Conservation (phyloP, 768 basidiomycete genomes). For the Tulasnella calospora region DNA sequence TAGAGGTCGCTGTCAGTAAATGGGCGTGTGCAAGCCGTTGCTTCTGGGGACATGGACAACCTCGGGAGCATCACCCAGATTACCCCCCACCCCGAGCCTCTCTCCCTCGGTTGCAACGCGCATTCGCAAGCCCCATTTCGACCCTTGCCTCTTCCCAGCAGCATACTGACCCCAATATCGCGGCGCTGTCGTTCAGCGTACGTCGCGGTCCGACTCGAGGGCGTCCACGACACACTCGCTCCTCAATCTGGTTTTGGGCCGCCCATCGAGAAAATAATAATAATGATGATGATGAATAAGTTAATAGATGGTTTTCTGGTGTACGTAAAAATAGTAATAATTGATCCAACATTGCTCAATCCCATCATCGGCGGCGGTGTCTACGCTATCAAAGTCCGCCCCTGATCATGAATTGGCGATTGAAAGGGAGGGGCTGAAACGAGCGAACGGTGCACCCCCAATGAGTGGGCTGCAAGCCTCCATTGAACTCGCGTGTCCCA, state of each 20-base stretch:
- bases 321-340: too few species aligned
- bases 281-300: neutral
- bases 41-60: neutral
- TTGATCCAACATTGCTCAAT: neutral
- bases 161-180: neutral
- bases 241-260: neutral
- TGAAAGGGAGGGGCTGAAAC: neutral
- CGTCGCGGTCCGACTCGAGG: neutral
- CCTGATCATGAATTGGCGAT: neutral
- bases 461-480: neutral
- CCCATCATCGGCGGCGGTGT: neutral
- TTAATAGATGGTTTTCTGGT: too few species aligned
- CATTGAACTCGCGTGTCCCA: neutral
- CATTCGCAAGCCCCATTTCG: slow-evolving; percentile 4
- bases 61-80: neutral
- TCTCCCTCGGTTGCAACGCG: neutral
- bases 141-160: neutral
- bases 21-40: neutral
- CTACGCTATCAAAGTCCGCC: neutral
- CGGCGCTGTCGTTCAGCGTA: neutral
- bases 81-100: neutral
- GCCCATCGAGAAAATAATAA: neutral
- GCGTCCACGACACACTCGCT: neutral
- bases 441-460: neutral
- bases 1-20: too few species aligned